Conservation (phyloP, 441 rosid genomes). For the Monsonia emarginata region DNA sequence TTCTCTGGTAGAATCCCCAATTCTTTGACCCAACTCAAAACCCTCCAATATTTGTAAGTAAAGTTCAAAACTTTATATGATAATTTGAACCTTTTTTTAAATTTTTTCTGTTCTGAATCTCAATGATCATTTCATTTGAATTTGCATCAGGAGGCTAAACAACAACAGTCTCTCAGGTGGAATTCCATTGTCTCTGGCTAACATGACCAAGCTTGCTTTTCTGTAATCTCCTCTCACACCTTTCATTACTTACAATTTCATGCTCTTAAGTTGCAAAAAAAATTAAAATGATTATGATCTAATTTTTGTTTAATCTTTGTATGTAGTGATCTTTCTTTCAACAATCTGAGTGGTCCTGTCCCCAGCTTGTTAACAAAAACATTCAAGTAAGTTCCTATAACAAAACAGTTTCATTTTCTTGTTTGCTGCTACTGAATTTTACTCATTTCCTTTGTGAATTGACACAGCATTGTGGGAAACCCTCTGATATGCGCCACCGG, state of each 20-base stretch:
- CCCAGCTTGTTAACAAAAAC: constrained; percentile 80
- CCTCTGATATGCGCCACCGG: constrained; percentile 77
- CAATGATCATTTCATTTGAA: constrained; percentile 8
- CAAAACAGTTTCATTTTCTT: not conserved
- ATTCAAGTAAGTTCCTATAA: constrained; percentile 48
- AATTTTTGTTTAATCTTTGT: constrained; percentile 10
- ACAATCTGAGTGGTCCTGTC: constrained; percentile 78
- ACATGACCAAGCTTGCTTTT: constrained; percentile 72
- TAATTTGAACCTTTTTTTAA: not conserved
- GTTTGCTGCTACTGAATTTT: not conserved
- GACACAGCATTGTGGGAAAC: constrained; percentile 73
- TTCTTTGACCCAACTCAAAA: constrained; percentile 43
- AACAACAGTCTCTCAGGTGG: constrained; percentile 74
- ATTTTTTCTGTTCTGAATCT: not conserved
- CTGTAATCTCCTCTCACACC: constrained; percentile 52
- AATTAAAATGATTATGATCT: too few species aligned
- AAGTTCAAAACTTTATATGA: not conserved
- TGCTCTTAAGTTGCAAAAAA: not conserved
- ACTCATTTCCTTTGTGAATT: not conserved
- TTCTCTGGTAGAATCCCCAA: constrained; percentile 57
- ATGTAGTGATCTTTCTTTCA: constrained; percentile 85
- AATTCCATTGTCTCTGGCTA: constrained; percentile 58
- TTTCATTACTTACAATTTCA: not conserved
- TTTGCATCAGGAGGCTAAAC: constrained; percentile 61
- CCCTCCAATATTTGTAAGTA: constrained; percentile 73